Percentiles rank a stretch among this genome's conserved stretches.
Conservation (phyloP, 768 basidiomycete species). For the Cystofilobasidium capitatum region DNA sequence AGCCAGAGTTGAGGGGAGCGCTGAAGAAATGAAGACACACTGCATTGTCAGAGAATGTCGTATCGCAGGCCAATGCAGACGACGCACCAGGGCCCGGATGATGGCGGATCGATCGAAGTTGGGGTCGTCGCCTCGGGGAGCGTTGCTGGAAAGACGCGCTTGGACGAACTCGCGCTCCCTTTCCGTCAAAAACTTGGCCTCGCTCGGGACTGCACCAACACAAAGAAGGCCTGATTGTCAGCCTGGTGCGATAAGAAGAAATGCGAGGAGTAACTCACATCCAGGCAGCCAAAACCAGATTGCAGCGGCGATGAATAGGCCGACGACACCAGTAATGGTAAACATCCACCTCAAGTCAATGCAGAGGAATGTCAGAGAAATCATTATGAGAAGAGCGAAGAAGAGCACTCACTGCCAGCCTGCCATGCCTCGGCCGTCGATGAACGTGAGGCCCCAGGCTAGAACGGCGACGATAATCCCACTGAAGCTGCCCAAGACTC, state of each 20-base stretch:
- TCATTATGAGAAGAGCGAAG: no score
- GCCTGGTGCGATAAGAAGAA: no score
- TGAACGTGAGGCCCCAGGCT: slow-evolving; percentile 26
- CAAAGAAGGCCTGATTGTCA: no score
- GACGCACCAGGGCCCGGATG: slow-evolving; percentile 24
- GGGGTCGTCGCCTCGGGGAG: slow-evolving; percentile 26
- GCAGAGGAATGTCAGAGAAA: no score
- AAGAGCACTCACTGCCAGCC: slow-evolving; percentile 29
- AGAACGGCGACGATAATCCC: slow-evolving; percentile 30
- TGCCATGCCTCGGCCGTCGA: slow-evolving; percentile 27
- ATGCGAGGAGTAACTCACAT: no score
- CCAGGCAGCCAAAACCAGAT: slow-evolving; percentile 27
- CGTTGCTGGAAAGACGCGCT: slow-evolving; percentile 30
- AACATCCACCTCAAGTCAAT: not conserved
- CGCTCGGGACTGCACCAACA: slow-evolving; percentile 21
- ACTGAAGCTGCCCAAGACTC: slow-evolving; percentile 18
- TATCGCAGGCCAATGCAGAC: no score
- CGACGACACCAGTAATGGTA: not conserved
- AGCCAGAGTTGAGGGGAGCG: not conserved
- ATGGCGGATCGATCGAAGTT: slow-evolving; percentile 29
- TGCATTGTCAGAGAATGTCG: not conserved
- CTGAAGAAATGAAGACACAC: not conserved
- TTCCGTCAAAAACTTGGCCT: slow-evolving; percentile 30
- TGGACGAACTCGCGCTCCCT: slow-evolving; percentile 30
- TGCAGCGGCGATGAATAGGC: slow-evolving; percentile 6